These are phyloP conservation scores for Myxozyma sirexii DNA, from an alignment of 805 yeast genomes.

Conservation along the genomic window DNA sequence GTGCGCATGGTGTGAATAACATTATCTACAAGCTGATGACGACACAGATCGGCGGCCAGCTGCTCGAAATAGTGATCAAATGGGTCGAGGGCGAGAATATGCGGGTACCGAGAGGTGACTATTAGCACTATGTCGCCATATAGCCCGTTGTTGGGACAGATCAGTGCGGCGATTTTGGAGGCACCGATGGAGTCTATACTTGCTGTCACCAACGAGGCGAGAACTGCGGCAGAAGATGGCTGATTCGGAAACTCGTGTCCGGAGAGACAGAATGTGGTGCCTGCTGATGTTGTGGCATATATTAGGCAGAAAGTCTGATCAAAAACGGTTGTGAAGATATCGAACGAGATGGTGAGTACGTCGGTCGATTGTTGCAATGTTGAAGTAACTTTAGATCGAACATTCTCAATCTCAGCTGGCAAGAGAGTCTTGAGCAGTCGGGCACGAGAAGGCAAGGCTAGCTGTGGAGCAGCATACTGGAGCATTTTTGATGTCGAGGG, in stretches of 20 bases:
- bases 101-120: slow-evolving; percentile 19
- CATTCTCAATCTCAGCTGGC: slow-evolving; percentile 26
- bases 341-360: slow-evolving; percentile 29
- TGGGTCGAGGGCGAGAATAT: slow-evolving; percentile 24
- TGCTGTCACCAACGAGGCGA: slow-evolving; percentile 16
- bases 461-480: slow-evolving; percentile 13
- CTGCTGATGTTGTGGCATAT: slow-evolving; percentile 30
- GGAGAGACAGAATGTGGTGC: slow-evolving; percentile 24
- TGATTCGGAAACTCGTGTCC: slow-evolving; percentile 16
- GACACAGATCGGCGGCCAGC: slow-evolving; percentile 27
- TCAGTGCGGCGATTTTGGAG: slow-evolving; percentile 18
- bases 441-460: slow-evolving; percentile 17
- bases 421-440: slow-evolving; percentile 6
- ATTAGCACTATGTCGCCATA: background rate
- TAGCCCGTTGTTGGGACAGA: slow-evolving; percentile 12
- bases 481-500: slow-evolving; percentile 11
- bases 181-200: slow-evolving; percentile 24
- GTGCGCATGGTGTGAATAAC: slow-evolving; percentile 22
- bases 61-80: slow-evolving; percentile 17
- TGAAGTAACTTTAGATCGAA: slow-evolving; percentile 9
- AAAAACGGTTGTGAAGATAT: slow-evolving; percentile 19
- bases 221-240: slow-evolving; percentile 15
- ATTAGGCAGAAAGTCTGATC: slow-evolving; percentile 18
- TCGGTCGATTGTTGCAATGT: slow-evolving; percentile 19
- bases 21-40: slow-evolving; percentile 14